Percentiles rank a stretch among this genome's conserved stretches.
These are phyloP conservation scores for Alternaria metachromatica DNA, from an alignment of 2,329 filamentous ascomycete genomes.

Conservation along the genomic window DNA sequence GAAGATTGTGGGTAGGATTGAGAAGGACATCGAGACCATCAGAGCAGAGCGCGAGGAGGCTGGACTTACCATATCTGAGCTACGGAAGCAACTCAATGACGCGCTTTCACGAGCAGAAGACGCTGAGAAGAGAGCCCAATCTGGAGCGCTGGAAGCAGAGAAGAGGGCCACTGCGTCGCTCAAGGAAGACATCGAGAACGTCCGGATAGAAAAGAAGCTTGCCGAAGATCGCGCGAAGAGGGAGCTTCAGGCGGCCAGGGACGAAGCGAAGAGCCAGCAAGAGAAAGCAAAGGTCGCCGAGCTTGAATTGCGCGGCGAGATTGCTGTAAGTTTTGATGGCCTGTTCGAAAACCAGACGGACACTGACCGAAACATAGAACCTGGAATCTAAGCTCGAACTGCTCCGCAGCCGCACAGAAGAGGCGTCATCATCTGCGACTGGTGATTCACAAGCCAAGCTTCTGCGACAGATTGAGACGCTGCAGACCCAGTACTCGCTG, in stretches of 20 bases:
- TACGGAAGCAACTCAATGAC: conserved; percentile 73
- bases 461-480: conserved; percentile 88
- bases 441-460: conserved; percentile 89
- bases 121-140: conserved; percentile 70
- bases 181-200: conserved; percentile 68
- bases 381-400: conserved; percentile 91
- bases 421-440: conserved; percentile 80
- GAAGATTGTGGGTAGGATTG: conserved; percentile 58
- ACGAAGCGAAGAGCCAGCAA: conserved; percentile 74
- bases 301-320: conserved; percentile 80
- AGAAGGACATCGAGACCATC: conserved; percentile 67
- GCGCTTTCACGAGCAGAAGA: conserved; percentile 71
- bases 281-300: conserved; percentile 74
- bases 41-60: conserved; percentile 69
- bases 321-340: conserved; percentile 52
- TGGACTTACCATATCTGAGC: conserved; percentile 68
- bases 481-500: conserved; percentile 93
- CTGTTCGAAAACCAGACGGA: not conserved
- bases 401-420: conserved; percentile 83
- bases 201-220: conserved; percentile 78
- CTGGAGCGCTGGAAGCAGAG: conserved; percentile 72
- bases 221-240: conserved; percentile 72
- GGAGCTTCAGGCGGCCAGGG: conserved; percentile 74
- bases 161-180: conserved; percentile 62
- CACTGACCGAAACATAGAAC: conserved; percentile 56